Evolutionary conservation across 495 filamentous ascomycete genomes (phyloP), one percentile per base, ranked within the genome.

Genomic region (Trypethelium eluteriae): DNA sequence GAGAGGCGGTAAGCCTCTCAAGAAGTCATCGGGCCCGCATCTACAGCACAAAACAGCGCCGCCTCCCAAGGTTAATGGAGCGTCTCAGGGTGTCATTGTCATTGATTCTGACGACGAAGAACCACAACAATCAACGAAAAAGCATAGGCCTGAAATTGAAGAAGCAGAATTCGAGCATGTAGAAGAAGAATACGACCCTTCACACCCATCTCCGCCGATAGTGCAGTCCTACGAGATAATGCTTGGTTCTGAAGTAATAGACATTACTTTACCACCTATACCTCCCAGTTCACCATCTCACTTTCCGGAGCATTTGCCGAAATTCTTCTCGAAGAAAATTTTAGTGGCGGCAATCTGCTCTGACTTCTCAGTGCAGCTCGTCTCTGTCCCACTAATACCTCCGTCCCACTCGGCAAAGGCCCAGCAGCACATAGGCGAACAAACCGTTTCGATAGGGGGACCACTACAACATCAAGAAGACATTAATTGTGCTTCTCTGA

Each of bases 21-120:
- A 88, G 64, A 69, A 76, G 18, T 56, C 75, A 76, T 63, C 62
- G 46, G 47, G 9, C 10, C 14, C 18, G 62, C 62, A 63, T 71
- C 69, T 69, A 7, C 70, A 71, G 50, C 71, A 72, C 61, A 78
- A 76, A 56, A 61, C 56, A 69, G 63, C 63, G 67, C 76, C 61
- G 74, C 72, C 76, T 32, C 36, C 71, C 2, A 79, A 77, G 62
- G 64, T 70, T 57, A 75, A 75, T 62, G 76, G 77, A 5, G 70
- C 68, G 44, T 73, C 68, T 62, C 78, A 80, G 25, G 86, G 91
- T 72, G 79, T 93, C 39, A 91, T 94, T 84, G 82, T 91, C 46
- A 83, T 91, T 49, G 88, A 91, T 73, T 92, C 89, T 0, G 90
- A 94, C 68, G 89, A 93, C 41, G 91, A 93, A 61, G 79, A 81